A percentile compares a stretch with the other conserved stretches of the same genome.
Conservation (phyloP, 352 stramenopile genomes). For the Globisporangium barbulae region DNA sequence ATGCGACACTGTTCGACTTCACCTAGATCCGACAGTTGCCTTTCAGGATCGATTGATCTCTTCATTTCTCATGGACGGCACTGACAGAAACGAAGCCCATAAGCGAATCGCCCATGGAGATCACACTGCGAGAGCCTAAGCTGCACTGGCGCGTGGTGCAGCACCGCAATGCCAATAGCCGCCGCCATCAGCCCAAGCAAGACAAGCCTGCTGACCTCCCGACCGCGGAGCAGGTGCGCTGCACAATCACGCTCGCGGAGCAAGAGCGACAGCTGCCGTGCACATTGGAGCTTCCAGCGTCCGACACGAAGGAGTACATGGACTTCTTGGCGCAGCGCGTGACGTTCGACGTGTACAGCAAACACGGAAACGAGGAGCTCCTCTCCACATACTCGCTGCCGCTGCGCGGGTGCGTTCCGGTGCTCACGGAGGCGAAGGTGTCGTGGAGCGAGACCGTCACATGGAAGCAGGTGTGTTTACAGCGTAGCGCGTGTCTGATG, state of each 20-base stretch:
- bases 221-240: not conserved
- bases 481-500: not conserved
- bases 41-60: not conserved
- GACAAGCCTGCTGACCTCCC: not conserved
- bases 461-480: conserved; percentile 27
- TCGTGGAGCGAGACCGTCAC: conserved; percentile 35
- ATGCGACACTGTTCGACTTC: too few species aligned
- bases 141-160: conserved; percentile 25
- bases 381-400: conserved; percentile 28
- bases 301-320: conserved; percentile 25
- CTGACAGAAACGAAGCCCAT: too few species aligned
- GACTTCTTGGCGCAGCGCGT: conserved; percentile 34
- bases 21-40: not conserved
- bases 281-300: conserved; percentile 25
- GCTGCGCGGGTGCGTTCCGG: conserved; percentile 46
- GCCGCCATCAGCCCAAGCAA: conserved; percentile 1
- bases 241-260: conserved; percentile 19
- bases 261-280: conserved; percentile 33
- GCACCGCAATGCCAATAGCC: conserved; percentile 9
- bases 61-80: not conserved
- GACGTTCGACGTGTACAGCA: conserved; percentile 33
- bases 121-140: conserved; percentile 25
- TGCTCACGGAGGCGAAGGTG: conserved; percentile 40
- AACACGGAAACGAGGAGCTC: conserved; percentile 25
- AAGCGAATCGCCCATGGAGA: conserved; percentile 27